Conservation (phyloP, 2,329 filamentous ascomycete species). For the Paramyrothecium sp. region DNA sequence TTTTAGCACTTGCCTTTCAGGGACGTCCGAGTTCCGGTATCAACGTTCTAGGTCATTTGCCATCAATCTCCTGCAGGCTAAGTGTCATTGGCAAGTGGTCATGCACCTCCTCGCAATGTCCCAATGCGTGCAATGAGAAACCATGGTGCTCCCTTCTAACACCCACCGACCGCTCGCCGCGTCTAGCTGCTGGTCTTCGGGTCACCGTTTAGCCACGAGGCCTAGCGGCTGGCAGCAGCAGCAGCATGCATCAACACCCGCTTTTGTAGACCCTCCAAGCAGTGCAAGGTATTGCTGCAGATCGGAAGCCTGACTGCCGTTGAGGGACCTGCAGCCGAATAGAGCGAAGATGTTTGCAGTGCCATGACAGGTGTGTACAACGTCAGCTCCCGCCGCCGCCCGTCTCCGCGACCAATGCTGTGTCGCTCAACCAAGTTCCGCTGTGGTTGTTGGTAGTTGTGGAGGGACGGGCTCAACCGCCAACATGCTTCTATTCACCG, state of each 20-base stretch:
- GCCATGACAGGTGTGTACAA: constrained; percentile 1
- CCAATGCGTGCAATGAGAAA: neutral
- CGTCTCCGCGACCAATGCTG: neutral
- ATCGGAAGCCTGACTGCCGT: neutral
- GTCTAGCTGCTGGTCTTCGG: neutral
- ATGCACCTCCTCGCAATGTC: neutral
- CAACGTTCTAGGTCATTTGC: too few species aligned
- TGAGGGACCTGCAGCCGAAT: neutral
- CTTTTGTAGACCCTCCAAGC: neutral
- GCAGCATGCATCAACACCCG: neutral
- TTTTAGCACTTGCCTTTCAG: too few species aligned
- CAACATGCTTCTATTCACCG: neutral
- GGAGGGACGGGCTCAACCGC: neutral
- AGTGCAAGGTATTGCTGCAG: neutral
- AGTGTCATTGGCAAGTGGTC: too few species aligned
- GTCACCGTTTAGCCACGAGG: neutral
- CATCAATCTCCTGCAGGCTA: too few species aligned
- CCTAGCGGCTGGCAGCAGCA: neutral
- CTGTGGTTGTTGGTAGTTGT: neutral
- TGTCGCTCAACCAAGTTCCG: neutral
- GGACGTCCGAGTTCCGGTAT: too few species aligned
- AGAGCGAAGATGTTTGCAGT: neutral
- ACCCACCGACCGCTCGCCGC: neutral
- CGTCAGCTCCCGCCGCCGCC: neutral
- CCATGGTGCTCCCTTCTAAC: neutral